Conservation (phyloP, 2,329 filamentous ascomycete species). For the Escovopsis sp. region DNA sequence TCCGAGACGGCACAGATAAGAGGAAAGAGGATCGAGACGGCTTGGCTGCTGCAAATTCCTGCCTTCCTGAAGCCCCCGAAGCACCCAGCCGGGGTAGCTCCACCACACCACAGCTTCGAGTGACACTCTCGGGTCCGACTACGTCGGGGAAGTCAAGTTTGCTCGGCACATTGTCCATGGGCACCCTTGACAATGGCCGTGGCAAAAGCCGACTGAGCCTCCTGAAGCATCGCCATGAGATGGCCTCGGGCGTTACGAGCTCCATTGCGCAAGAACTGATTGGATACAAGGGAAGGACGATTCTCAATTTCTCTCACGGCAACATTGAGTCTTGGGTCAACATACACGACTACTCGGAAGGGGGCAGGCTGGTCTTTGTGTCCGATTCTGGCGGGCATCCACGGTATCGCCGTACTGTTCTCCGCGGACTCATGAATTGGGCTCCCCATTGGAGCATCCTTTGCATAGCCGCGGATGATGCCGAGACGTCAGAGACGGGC, state of each 20-base stretch:
- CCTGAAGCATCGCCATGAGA: constrained; percentile 85
- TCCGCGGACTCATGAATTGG: constrained; percentile 88
- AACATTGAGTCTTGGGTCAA: constrained; percentile 91
- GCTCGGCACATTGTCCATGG: constrained; percentile 75
- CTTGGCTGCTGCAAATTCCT: background rate
- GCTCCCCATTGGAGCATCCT: constrained; percentile 86
- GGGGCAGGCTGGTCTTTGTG: constrained; percentile 68
- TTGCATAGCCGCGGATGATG: constrained; percentile 70
- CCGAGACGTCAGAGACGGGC: constrained; percentile 25
- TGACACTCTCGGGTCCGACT: constrained; percentile 80
- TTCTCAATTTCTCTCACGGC: constrained; percentile 74
- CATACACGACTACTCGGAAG: constrained; percentile 65
- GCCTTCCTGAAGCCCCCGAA: constrained; percentile 6
- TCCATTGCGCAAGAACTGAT: constrained; percentile 90
- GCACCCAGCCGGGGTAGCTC: constrained; percentile 31
- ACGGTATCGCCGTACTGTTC: constrained; percentile 74
- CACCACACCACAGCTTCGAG: constrained; percentile 59
- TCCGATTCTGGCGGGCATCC: constrained; percentile 88
- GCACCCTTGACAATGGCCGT: constrained; percentile 77
- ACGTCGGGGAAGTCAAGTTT: constrained; percentile 87
- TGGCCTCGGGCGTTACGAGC: constrained; percentile 81
- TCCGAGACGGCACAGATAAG: constrained; percentile 8
- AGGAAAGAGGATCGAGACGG: background rate
- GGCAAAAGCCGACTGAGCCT: constrained; percentile 81
- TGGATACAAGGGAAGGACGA: constrained; percentile 50